Percentiles rank a stretch among this genome's conserved stretches.
Evolutionary conservation across 192 early-diverging fungal species (phyloP).

Genomic region (Umbelopsis sp.): DNA sequence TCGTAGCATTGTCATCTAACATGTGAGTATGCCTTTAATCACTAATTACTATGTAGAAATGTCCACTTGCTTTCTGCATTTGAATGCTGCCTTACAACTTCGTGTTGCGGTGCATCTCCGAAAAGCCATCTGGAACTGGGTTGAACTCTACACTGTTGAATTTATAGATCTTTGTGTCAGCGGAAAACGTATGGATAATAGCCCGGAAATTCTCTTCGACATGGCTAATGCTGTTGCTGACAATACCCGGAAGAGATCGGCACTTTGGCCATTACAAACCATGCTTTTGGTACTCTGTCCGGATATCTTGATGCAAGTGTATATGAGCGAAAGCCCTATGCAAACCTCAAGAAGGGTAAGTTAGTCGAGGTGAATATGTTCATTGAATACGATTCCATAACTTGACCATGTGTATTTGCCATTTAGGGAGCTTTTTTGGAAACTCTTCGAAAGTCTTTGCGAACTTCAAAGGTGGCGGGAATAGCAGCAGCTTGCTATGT

Average conservation of each 20-base stretch:
- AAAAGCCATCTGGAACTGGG: slow-evolving; percentile 91
- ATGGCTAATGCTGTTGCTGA: slow-evolving; percentile 58
- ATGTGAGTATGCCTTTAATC: background rate
- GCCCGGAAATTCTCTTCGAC: slow-evolving; percentile 77
- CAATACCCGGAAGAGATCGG: slow-evolving; percentile 63
- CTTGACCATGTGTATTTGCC: background rate
- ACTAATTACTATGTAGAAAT: slow-evolving; percentile 40
- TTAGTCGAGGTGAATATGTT: background rate
- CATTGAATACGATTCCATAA: background rate
- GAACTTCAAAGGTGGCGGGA: slow-evolving; percentile 55
- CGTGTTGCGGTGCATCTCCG: slow-evolving; percentile 73
- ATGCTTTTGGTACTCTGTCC: slow-evolving; percentile 87
- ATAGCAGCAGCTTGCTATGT: slow-evolving; percentile 71
- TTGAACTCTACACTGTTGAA: slow-evolving; percentile 78
- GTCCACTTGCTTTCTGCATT: slow-evolving; percentile 54
- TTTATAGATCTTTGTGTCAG: slow-evolving; percentile 75
- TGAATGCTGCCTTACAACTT: slow-evolving; percentile 69
- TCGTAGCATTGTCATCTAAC: background rate
- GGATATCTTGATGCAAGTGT: slow-evolving; percentile 70
- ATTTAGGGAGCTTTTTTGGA: slow-evolving; percentile 55
- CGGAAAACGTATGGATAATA: slow-evolving; percentile 53
- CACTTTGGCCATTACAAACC: slow-evolving; percentile 85
- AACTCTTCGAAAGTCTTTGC: slow-evolving; percentile 52
- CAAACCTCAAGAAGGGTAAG: slow-evolving; percentile 13
- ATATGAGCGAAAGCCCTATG: slow-evolving; percentile 43